phyloP scores from a whole-genome alignment of 768 basidiomycete genomes.

The Naematelia encephala region DNA sequence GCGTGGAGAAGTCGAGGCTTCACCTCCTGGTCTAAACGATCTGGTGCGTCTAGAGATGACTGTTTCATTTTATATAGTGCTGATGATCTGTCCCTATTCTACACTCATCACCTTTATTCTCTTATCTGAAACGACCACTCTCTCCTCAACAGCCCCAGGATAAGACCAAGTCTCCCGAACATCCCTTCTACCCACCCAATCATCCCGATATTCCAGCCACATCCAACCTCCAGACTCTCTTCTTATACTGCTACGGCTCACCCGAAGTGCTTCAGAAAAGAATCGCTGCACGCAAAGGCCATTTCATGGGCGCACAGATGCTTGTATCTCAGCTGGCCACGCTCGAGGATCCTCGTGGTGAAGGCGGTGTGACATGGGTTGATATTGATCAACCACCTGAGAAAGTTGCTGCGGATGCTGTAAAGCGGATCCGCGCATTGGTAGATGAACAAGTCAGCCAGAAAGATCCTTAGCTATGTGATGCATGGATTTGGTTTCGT shows the following conservation, averaged over 20 bases:
- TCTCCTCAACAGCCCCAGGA: slow-evolving; percentile 30
- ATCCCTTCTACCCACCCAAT: slow-evolving; percentile 32
- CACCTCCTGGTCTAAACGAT: slow-evolving; percentile 34
- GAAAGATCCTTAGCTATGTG: neutral
- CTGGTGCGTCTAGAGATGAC: slow-evolving; percentile 33
- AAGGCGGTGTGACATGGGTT: slow-evolving; percentile 39
- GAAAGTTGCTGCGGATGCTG: slow-evolving; percentile 35
- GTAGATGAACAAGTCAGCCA: neutral
- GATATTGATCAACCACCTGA: slow-evolving; percentile 38
- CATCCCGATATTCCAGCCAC: slow-evolving; percentile 45
- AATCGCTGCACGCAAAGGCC: slow-evolving; percentile 45
- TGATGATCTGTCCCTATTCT: slow-evolving; percentile 11
- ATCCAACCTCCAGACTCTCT: slow-evolving; percentile 61
- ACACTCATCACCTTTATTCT: neutral
- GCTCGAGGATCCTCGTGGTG: slow-evolving; percentile 44
- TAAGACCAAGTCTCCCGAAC: slow-evolving; percentile 11
- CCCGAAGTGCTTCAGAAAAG: slow-evolving; percentile 40
- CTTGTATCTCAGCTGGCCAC: slow-evolving; percentile 45
- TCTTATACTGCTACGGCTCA: slow-evolving; percentile 62
- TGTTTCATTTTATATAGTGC: too few relatives aligned
- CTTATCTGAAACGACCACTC: neutral
- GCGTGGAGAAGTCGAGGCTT: slow-evolving; percentile 57
- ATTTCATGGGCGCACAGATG: slow-evolving; percentile 50
- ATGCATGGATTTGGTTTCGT: neutral
- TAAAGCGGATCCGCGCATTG: slow-evolving; percentile 28